A percentile compares a stretch with the other conserved stretches of the same genome.
Conservation (phyloP, 2,329 filamentous ascomycete species). For the Eutypella sp. region DNA sequence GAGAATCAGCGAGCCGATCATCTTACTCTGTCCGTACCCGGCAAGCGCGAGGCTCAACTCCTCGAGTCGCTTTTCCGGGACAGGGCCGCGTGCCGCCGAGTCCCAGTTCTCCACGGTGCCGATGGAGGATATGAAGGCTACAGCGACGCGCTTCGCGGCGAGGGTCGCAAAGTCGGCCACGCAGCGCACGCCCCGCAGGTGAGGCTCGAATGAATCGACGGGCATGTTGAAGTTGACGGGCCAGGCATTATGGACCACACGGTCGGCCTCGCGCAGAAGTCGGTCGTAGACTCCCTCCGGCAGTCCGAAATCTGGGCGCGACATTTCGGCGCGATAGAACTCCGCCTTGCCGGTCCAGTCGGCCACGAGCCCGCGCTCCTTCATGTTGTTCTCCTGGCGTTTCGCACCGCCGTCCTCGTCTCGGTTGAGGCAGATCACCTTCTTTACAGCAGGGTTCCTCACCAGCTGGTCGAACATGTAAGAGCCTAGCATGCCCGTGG, state of each 20-base stretch:
- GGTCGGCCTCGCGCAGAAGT: conserved; percentile 35
- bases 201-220: conserved; percentile 43
- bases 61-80: conserved; percentile 34
- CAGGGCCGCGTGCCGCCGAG: conserved; percentile 8
- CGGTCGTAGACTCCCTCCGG: conserved; percentile 27
- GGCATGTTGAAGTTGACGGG: conserved; percentile 50
- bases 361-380: conserved; percentile 32
- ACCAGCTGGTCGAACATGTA: conserved; percentile 39
- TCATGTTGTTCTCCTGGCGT: conserved; percentile 33
- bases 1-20: conserved; percentile 36
- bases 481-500: conserved; percentile 44
- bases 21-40: conserved; percentile 42
- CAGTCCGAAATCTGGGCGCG: conserved; percentile 44
- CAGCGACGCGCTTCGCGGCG: conserved; percentile 29
- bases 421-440: conserved; percentile 46
- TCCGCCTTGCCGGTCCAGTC: conserved; percentile 34
- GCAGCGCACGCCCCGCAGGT: conserved; percentile 45
- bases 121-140: conserved; percentile 42
- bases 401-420: conserved; percentile 32
- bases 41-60: conserved; percentile 27
- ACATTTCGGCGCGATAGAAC: conserved; percentile 45
- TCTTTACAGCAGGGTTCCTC: conserved; percentile 28
- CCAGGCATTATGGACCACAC: conserved; percentile 51
- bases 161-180: conserved; percentile 37
- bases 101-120: conserved; percentile 33